Conservation (phyloP, 768 basidiomycete species). For the Termitomyces sp. region DNA sequence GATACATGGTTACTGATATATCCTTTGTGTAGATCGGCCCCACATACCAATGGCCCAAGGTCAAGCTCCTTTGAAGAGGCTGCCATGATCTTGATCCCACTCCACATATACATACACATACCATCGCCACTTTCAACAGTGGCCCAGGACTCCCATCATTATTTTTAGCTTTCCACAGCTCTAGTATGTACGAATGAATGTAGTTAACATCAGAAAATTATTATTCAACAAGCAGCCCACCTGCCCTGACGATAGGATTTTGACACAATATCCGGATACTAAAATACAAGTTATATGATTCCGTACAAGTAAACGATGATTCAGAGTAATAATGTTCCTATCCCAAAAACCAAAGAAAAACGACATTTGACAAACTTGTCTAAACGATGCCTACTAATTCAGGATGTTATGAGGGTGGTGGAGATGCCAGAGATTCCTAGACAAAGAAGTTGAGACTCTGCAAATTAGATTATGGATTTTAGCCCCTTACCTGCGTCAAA, state of each 20-base stretch:
- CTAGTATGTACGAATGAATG: constrained; percentile 12
- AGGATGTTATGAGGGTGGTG: constrained; percentile 45
- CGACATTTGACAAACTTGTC: constrained; percentile 3
- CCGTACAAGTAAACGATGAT: constrained; percentile 9
- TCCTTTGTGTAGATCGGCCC: not conserved
- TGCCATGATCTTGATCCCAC: not conserved
- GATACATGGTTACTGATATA: not conserved
- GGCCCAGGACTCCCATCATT: constrained; percentile 4
- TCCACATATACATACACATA: constrained; percentile 11
- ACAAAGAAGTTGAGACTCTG: constrained; percentile 9
- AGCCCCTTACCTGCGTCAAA: constrained; percentile 48
- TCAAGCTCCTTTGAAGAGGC: constrained; percentile 3
- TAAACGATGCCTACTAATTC: not conserved
- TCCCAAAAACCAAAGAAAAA: constrained; percentile 2
- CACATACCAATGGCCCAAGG: constrained; percentile 9
- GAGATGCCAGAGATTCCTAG: constrained; percentile 64
- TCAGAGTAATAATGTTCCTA: constrained; percentile 1
- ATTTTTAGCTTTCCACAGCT: constrained; percentile 15
- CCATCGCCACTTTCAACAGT: constrained; percentile 23
- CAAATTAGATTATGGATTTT: not conserved
- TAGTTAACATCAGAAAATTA: constrained; percentile 1
- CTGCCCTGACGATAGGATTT: not conserved
- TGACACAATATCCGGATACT: constrained; percentile 1
- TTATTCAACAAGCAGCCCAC: not conserved
- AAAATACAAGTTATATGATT: constrained; percentile 13